phyloP scores from a whole-genome alignment of 257 asterid species.

The Solanum sejunctum region DNA sequence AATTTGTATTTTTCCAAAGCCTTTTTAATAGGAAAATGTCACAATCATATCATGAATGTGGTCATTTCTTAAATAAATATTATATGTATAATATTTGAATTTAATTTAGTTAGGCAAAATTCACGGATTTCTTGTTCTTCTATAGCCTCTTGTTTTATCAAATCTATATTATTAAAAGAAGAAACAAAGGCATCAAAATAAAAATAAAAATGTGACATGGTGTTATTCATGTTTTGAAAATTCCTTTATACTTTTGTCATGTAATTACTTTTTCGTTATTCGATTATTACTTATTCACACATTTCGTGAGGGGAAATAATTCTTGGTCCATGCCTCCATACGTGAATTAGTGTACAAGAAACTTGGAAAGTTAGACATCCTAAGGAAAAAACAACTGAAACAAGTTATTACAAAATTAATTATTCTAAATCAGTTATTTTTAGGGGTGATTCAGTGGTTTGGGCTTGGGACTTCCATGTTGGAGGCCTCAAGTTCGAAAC shows the following conservation, averaged over 20 bases:
- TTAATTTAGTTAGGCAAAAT: conserved; percentile 32
- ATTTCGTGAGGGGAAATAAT: background rate
- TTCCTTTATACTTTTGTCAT: background rate
- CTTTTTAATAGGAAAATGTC: conserved; percentile 18
- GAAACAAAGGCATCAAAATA: conserved; percentile 6
- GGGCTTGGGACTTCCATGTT: no score
- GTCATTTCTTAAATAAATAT: background rate
- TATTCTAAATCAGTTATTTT: no score
- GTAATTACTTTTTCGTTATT: background rate
- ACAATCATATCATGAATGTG: conserved; percentile 25
- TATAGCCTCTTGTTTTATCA: conserved; percentile 3
- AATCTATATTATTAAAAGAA: background rate
- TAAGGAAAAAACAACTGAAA: no score
- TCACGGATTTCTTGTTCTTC: conserved; percentile 26
- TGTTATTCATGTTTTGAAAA: background rate
- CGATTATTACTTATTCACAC: background rate
- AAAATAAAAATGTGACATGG: background rate
- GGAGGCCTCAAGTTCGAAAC: no score
- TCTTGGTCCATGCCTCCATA: background rate
- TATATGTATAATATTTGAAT: conserved; percentile 12
- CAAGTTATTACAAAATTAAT: no score
- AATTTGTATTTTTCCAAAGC: background rate
- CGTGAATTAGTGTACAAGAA: background rate
- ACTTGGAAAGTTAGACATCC: background rate
- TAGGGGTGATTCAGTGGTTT: no score